A percentile compares a stretch with the other conserved stretches of the same genome.
Evolutionary conservation across 2,329 filamentous ascomycete genomes (phyloP).

Genomic region (Trichoderma asperellum): DNA sequence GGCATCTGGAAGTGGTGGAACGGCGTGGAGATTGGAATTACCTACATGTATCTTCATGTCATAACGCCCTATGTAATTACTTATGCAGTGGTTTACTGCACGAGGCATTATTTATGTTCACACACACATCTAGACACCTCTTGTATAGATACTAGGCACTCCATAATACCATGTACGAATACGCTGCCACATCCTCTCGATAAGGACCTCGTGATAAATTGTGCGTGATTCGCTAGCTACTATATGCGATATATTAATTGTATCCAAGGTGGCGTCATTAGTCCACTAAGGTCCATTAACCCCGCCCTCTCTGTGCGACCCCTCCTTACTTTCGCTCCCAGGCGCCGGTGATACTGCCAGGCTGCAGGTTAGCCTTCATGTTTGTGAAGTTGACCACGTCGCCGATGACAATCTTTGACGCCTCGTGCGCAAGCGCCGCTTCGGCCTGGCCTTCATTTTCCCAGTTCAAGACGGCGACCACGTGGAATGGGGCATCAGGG

Average conservation of each 20-base stretch:
- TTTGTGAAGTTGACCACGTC: slow-evolving; percentile 22
- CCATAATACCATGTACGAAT: neutral
- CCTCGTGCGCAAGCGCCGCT: neutral
- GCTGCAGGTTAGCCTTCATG: slow-evolving; percentile 4
- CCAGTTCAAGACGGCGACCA: neutral
- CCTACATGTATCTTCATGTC: neutral
- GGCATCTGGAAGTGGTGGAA: neutral
- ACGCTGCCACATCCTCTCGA: neutral
- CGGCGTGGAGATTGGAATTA: neutral
- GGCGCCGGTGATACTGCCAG: neutral
- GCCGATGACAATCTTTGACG: neutral
- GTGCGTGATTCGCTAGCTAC: neutral
- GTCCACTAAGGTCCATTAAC: neutral
- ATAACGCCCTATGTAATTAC: neutral
- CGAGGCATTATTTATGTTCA: neutral
- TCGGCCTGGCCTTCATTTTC: neutral
- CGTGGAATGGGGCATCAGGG: slow-evolving; percentile 1
- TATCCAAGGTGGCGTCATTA: slow-evolving; percentile 1
- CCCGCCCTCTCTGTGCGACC: slow-evolving; percentile 8
- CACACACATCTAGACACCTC: neutral
- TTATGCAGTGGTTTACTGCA: neutral
- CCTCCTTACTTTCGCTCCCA: slow-evolving; percentile 17
- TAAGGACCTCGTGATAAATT: neutral
- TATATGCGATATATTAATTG: neutral
- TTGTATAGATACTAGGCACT: neutral